Base-by-base conservation (phyloP, 2,329 filamentous ascomycete species). In the Sporothrix protearum region DNA sequence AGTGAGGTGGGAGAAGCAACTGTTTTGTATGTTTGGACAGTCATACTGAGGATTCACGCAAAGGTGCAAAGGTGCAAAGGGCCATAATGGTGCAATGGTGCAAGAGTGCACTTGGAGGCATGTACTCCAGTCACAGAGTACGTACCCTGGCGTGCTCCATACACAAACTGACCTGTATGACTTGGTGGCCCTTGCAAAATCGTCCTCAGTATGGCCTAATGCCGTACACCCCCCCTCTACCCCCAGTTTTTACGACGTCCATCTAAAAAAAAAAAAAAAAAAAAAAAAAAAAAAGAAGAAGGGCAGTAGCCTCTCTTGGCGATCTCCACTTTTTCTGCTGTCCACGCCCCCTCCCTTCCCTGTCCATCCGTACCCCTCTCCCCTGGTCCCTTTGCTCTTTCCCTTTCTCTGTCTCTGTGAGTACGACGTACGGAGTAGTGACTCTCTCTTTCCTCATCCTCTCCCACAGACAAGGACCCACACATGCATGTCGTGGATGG, bases 11-110 rank as follows among this genome's bases (percentile, higher is more conserved):
- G 74, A 73, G 73, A 69, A 72, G 74, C 71, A 71, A 49, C 70
- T 69, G 51, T 73, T 75, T 75, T 75, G 74, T 75, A 75, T 74
- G 71, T 75, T 70, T 73, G 67, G 68, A 69, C 64, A 63, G 69
- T 71, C 70, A 68, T 71, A 67, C 64, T 66, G 22, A 16, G 53
- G 25, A 67, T 51, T 67, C 64, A 39, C 64, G 53, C 22, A 8
- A 64, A 30, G 42, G 57, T 22, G 30, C 30, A 61, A n/a, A n/a
- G n/a, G n/a, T n/a, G n/a, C n/a, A 19, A 6, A 33, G 28, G 28
- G 39, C 39, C 39, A 42, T 42, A 42, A 14, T 47, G 19, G 42
- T 19, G 42, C 42, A 14, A 47, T 47, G 14, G 42, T 47, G 42
- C 42, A 16, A 47, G 33, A 36, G 33, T 36, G 33, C 33, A 36